Evolutionary conservation across 1,284 basidiomycete genomes (phyloP), one percentile per base, ranked within the genome.

Genomic region (Mycosarcoma maydis): DNA sequence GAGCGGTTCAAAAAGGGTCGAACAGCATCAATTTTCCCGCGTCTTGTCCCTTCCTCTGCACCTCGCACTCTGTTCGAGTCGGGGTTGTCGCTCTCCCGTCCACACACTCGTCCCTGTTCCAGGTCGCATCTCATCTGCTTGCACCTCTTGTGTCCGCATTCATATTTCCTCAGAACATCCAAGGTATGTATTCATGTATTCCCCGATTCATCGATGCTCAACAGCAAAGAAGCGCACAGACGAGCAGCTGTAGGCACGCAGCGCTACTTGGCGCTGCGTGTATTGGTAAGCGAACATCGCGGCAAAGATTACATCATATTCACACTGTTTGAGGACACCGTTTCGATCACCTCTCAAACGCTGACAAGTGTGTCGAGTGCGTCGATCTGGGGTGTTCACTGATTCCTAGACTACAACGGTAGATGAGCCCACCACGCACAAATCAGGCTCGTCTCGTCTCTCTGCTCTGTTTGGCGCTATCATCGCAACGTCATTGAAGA

Each of bases 361-460:
- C 68, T 59, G 68, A 66, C 64, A 72, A 66, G 68, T 50, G 68
- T 72, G 68, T 72, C 68, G 68, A 67, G 68, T 59, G 58, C 32
- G 43, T n/a, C n/a, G 60, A 48, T 56, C 52, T 41, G 44, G 51
- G 55, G 52, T 67, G 43, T 54, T 41, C 61, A 60, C 60, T 76
- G 69, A 72, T 72, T 64, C 69, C 68, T 66, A 71, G 55, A 77
- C 75, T 80, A 80, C 78, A 80, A 80, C 78, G 78, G 78, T 80
- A 80, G 66, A 78, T 80, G 78, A 80, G 71, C 70, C 54, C 41
- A 53, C n/a, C n/a, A n/a, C n/a, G n/a, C n/a, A n/a, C n/a, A n/a
- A n/a, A n/a, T n/a, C n/a, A n/a, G n/a, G n/a, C n/a, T n/a, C n/a
- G n/a, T n/a, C n/a, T n/a, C n/a, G n/a, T 16, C 23, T 24, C 24